Conservation (phyloP, 768 basidiomycete species). For the Dioszegia crocea region DNA sequence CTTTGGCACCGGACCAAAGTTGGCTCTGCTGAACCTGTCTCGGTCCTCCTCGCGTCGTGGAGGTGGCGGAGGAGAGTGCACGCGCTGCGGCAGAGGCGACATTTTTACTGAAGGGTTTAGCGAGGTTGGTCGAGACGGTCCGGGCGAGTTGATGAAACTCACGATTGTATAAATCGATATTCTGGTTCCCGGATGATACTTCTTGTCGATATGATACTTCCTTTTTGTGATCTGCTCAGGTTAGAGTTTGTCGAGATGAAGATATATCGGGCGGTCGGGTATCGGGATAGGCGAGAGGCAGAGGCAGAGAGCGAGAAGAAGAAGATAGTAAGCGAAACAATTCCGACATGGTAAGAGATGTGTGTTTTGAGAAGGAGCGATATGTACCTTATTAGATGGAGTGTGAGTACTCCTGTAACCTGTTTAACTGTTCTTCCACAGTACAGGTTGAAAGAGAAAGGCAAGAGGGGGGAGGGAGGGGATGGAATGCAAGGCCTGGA, state of each 20-base stretch:
- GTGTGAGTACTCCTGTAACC: no score
- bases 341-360: background rate
- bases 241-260: no score
- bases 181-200: no score
- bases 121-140: background rate
- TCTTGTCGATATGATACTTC: no score
- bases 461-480: background rate
- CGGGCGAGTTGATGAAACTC: no score
- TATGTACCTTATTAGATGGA: conserved; percentile 4
- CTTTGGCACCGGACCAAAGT: conserved; percentile 38
- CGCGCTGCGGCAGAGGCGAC: background rate
- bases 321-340: conserved; percentile 8
- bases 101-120: no score
- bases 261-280: no score
- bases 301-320: background rate
- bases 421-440: no score
- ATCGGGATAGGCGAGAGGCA: background rate
- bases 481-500: background rate
- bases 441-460: background rate
- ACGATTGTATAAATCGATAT: no score
- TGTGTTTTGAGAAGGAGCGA: background rate
- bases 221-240: no score
- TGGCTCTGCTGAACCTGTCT: background rate
- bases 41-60: background rate
- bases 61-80: conserved; percentile 3